Evolutionary conservation across 106 monocot species (phyloP).

Genomic region (Dendrobium officinale): DNA sequence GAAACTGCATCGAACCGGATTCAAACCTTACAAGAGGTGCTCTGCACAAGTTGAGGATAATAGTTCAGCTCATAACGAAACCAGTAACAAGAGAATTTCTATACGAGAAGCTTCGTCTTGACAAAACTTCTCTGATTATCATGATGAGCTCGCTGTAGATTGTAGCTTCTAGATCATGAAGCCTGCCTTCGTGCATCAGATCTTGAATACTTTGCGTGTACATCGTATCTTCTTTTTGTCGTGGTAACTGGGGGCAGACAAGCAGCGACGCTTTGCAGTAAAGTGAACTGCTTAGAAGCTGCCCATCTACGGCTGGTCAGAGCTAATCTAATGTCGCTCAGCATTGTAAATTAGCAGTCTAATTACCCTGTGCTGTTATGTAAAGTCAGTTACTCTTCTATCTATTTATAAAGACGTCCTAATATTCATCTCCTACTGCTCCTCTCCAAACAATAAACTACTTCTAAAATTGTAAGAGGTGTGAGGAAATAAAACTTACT

Average conservation of each 20-base stretch:
- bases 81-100: not conserved
- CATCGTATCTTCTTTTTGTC: too few relatives aligned
- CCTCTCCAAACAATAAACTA: too few relatives aligned
- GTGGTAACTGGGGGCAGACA: too few relatives aligned
- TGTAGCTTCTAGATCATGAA: not conserved
- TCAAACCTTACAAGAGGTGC: not conserved
- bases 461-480: too few relatives aligned
- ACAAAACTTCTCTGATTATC: not conserved
- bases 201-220: not conserved
- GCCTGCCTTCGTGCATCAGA: not conserved
- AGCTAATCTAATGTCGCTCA: not conserved
- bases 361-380: too few relatives aligned
- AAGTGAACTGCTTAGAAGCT: not conserved
- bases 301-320: not conserved
- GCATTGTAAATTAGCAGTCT: too few relatives aligned
- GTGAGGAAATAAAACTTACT: too few relatives aligned
- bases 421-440: too few relatives aligned
- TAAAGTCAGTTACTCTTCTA: too few relatives aligned
- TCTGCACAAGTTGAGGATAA: not conserved
- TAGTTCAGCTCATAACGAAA: not conserved
- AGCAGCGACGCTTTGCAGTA: too few relatives aligned
- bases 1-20: not conserved
- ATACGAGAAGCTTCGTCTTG: not conserved
- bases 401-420: too few relatives aligned
- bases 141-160: not conserved